Percentiles rank a stretch among this genome's conserved stretches.
Conservation (phyloP, 2,329 filamentous ascomycete genomes). For the Beauveria bassiana region DNA sequence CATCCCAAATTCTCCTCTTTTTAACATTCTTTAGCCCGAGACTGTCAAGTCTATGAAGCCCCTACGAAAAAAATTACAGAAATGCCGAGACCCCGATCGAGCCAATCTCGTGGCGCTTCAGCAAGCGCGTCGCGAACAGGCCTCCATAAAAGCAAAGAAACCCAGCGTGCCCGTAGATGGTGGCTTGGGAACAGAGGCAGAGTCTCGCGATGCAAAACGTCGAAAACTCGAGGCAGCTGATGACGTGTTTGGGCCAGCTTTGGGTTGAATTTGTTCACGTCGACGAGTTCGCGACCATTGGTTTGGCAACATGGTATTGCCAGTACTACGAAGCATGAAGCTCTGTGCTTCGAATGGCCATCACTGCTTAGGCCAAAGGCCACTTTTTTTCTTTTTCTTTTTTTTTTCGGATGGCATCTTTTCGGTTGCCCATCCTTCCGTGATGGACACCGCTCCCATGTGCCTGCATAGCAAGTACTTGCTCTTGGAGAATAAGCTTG, state of each 20-base stretch:
- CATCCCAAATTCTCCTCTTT: background rate
- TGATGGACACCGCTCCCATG: background rate
- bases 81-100: slow-evolving; percentile 67
- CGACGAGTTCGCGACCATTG: background rate
- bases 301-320: background rate
- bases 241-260: slow-evolving; percentile 40
- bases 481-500: background rate
- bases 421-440: too few relatives aligned
- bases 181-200: slow-evolving; percentile 37
- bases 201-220: slow-evolving; percentile 36
- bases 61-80: slow-evolving; percentile 61
- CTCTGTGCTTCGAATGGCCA: background rate
- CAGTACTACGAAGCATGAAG: background rate
- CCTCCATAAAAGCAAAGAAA: slow-evolving; percentile 26
- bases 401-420: too few relatives aligned
- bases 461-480: background rate
- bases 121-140: slow-evolving; percentile 51
- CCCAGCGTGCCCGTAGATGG: slow-evolving; percentile 36
- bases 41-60: slow-evolving; percentile 41
- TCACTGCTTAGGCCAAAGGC: too few relatives aligned
- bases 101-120: slow-evolving; percentile 64
- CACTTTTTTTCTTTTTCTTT: too few relatives aligned
- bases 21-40: slow-evolving; percentile 29
- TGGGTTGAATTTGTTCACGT: slow-evolving; percentile 16
- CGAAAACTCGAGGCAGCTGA: slow-evolving; percentile 35